Percentiles rank a stretch among this genome's conserved stretches.
Conservation (phyloP, 1,284 basidiomycete genomes). For the Irpex lacteus region DNA sequence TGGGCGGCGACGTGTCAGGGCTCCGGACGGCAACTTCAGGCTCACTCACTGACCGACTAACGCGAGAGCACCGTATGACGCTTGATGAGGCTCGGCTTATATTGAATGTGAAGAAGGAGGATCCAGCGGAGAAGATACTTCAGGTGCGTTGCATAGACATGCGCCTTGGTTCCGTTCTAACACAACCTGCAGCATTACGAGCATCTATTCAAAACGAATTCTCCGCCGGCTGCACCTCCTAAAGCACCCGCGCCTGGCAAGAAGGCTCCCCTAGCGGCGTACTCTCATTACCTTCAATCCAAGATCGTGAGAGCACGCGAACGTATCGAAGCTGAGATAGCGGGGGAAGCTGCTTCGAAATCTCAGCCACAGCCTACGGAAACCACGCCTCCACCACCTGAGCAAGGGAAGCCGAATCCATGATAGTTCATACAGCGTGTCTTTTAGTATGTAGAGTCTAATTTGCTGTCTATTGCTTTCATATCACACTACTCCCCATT, state of each 20-base stretch:
- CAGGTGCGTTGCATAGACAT: slow-evolving; percentile 51
- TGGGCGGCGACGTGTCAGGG: slow-evolving; percentile 65
- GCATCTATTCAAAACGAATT: slow-evolving; percentile 87
- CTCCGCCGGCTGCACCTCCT: slow-evolving; percentile 59
- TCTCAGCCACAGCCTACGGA: slow-evolving; percentile 32
- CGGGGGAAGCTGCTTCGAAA: slow-evolving; percentile 17
- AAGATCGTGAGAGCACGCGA: slow-evolving; percentile 95
- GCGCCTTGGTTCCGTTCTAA: not conserved
- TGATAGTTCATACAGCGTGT: not conserved
- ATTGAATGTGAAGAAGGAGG: slow-evolving; percentile 84
- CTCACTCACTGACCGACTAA: slow-evolving; percentile 72
- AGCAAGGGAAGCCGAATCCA: not conserved
- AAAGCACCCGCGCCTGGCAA: slow-evolving; percentile 39
- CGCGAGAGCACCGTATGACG: slow-evolving; percentile 88
- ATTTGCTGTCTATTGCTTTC: not conserved
- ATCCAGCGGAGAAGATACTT: slow-evolving; percentile 64
- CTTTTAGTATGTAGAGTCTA: not conserved
- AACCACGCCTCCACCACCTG: slow-evolving; percentile 11
- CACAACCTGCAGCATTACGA: slow-evolving; percentile 75
- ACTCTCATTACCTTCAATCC: slow-evolving; percentile 93
- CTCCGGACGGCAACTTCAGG: slow-evolving; percentile 73
- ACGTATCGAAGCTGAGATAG: slow-evolving; percentile 85
- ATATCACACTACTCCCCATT: not conserved
- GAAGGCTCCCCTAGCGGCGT: slow-evolving; percentile 39
- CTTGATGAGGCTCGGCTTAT: slow-evolving; percentile 95